Evolutionary conservation across 805 yeast species (phyloP), one percentile per base, ranked within the genome.

Genomic region (Millerozyma acaciae): DNA sequence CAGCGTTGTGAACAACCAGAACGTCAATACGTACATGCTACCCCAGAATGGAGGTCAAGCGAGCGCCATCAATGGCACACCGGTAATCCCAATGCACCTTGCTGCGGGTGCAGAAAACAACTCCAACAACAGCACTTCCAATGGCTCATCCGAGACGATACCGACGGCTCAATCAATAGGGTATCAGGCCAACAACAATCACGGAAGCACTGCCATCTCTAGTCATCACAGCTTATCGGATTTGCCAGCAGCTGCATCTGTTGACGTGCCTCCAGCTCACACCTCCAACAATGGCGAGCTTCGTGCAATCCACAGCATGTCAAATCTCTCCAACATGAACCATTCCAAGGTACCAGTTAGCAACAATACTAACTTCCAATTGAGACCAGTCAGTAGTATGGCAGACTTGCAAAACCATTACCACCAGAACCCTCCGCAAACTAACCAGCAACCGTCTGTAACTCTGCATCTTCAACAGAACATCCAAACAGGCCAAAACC

Each of bases 321-420:
- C 58, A 1, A 54, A 54, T 29, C 28, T 55, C 16, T 42, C 57
- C 16, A 50, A 29, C 5, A 36, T 43, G 40, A 39, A 39, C 33
- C 20, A 18, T 21, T 16, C 26, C 13, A 18, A 16, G 9, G 26
- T 27, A 12, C 43, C 40, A 8, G 28, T 35, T 4, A 35, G 21
- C 28, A 33, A 23, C 28, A 25, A 19, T 16, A 15, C 24, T 18
- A 34, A 20, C 14, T 48, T 40, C 32, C 37, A 37, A 16, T 41
- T 57, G 19, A 43, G 64, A 8, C 38, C 57, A 4, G 59, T 53
- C 17, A 53, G 48, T 39, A 61, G 66, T 36, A 60, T 63, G 53
- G 49, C 57, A 1, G 59, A 61, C 37, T 37, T 61, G 18, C 57
- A 51, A 32, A 53, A 47, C 15, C 44, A 47, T 35, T 24, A 39